Evolutionary conservation across 805 yeast species (phyloP), one percentile per base, ranked within the genome.

Genomic region (Wickerhamiella occidentalis): DNA sequence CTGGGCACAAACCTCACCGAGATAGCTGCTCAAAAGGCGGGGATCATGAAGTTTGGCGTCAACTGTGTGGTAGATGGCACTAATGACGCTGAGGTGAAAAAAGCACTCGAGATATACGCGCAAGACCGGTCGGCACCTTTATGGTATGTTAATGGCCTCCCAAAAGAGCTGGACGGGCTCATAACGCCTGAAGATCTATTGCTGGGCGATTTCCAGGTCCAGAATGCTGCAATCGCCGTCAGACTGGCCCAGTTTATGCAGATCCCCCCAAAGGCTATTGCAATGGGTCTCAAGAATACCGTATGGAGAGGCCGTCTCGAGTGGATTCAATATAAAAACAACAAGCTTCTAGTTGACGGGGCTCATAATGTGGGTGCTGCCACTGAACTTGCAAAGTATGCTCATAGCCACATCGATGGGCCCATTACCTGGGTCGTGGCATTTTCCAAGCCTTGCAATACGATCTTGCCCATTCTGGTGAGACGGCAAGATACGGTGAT

Each of bases 301-400:
- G 54, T 56, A 7, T 88, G 97, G 97, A 94, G 94, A 0, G 97
- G 96, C 0, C 68, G 98, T 52, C 66, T 92, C 47, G 95, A 92
- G 58, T 52, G 60, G 25, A 25, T 76, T 12, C 45, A 47, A 1
- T 56, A 61, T 19, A 56, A 54, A 6, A 55, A 62, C 1, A 47
- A 70, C 0, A 54, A 57, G 1, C 63, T 79, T 0, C 64, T 92
- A 3, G 59, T 92, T 1, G 97, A 90, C 65, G 97, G 97, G 2
- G 96, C 97, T 0, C 97, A 92, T 62, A 92, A 92, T 61, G 79
- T 77, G 5, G 78, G 80, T 52, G 95, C 96, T 0, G 92, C 96
- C 0, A 64, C 66, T n/a, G 85, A 82, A 58, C 67, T 92, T 26
- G 74, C 73, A 0, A 70, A 70, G 36, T 85, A 70, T 60, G 64